Evolutionary conservation across 176 grass and related monocot species (phyloP).

Genomic region (Rhipidocladum racemiflorum): DNA sequence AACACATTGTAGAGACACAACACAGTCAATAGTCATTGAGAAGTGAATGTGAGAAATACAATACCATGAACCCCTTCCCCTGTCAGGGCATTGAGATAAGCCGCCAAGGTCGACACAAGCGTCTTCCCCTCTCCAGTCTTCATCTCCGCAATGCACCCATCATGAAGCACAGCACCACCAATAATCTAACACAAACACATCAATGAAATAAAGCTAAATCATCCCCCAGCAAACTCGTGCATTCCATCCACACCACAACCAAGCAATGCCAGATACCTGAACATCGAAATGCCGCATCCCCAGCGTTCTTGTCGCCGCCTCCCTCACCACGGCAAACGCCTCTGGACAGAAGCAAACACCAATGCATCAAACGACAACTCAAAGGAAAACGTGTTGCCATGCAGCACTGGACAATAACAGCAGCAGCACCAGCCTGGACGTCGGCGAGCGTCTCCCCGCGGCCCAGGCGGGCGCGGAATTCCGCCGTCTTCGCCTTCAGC

Average conservation of each 20-base stretch:
- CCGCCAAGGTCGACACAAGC: conserved; percentile 75
- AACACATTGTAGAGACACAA: background rate
- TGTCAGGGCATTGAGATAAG: conserved; percentile 84
- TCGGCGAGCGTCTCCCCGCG: conserved; percentile 74
- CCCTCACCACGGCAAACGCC: conserved; percentile 80
- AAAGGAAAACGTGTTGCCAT: background rate
- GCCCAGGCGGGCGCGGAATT: conserved; percentile 60
- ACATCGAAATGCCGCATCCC: conserved; percentile 92
- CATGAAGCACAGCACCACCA: conserved; percentile 94
- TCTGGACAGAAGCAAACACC: conserved; percentile 41
- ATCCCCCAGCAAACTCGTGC: background rate
- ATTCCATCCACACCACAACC: background rate
- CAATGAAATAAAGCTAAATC: background rate
- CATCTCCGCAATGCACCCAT: conserved; percentile 97
- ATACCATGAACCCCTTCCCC: conserved; percentile 94
- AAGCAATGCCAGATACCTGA: conserved; percentile 43
- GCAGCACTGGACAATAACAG: background rate
- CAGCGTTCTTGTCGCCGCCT: conserved; percentile 80
- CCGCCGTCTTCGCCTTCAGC: conserved; percentile 70
- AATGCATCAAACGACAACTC: conserved; percentile 5
- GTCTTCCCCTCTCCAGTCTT: conserved; percentile 97
- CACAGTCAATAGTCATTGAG: background rate
- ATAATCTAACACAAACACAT: conserved; percentile 55
- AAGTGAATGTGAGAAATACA: background rate
- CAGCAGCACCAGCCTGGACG: conserved; percentile 59